Conservation (phyloP, 2,329 filamentous ascomycete species). For the Cercospora janseana region DNA sequence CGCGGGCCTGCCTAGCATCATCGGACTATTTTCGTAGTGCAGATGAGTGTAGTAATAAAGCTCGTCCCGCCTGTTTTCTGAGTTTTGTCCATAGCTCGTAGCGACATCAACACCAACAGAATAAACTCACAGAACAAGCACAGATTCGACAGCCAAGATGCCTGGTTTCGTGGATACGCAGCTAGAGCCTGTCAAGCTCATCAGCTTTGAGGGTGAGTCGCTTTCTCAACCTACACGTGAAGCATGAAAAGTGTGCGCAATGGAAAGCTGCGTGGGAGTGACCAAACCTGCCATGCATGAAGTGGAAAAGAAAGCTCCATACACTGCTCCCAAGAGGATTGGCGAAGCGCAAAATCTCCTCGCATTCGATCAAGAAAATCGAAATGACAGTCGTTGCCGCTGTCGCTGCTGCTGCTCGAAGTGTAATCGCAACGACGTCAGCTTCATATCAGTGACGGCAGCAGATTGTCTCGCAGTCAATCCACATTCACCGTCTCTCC, state of each 20-base stretch:
- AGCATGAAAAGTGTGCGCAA: neutral
- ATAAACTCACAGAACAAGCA: neutral
- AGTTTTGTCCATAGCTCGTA: neutral
- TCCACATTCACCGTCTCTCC: no score
- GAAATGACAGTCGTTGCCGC: no score
- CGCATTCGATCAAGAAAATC: no score
- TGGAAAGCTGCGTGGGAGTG: neutral
- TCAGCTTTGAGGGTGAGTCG: constrained; percentile 38
- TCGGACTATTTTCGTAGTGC: constrained; percentile 2
- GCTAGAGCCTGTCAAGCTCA: constrained; percentile 37
- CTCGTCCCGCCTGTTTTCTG: neutral
- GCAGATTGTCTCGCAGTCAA: neutral
- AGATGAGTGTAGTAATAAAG: constrained; percentile 3
- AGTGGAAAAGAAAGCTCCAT: constrained; percentile 13
- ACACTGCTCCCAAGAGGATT: no score
- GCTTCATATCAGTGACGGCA: no score
- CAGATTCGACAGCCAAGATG: constrained; percentile 11
- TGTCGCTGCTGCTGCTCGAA: no score
- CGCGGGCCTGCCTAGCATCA: constrained; percentile 7
- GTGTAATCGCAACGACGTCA: no score
- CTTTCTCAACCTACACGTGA: neutral
- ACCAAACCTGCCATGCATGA: no score
- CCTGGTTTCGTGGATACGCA: constrained; percentile 27
- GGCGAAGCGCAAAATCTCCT: no score
- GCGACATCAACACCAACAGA: neutral